Percentiles rank a stretch among this genome's conserved stretches.
Conservation (phyloP, 768 basidiomycete species). For the Macrocybe gigantea region DNA sequence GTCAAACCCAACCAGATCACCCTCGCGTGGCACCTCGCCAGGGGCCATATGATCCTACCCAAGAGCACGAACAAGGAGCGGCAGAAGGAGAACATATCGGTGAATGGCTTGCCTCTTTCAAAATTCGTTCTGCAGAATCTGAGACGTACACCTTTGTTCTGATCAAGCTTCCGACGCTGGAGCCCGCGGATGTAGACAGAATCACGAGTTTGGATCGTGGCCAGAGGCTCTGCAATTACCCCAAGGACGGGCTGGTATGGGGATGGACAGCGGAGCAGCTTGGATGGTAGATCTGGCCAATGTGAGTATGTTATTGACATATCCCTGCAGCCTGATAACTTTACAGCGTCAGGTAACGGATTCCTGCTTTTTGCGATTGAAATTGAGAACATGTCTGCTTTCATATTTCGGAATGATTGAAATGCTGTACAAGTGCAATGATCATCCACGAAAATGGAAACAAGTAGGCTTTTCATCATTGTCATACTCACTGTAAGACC, state of each 20-base stretch:
- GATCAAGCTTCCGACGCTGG: conserved; percentile 28
- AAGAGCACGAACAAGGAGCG: conserved; percentile 40
- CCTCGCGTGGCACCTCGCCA: conserved; percentile 45
- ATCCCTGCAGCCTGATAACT: no score
- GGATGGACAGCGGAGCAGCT: conserved; percentile 33
- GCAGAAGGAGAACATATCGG: conserved; percentile 46
- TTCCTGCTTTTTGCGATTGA: no score
- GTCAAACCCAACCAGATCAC: conserved; percentile 41
- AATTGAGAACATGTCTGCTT: no score
- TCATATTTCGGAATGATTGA: no score
- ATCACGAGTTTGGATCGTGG: conserved; percentile 40
- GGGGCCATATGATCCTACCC: conserved; percentile 38
- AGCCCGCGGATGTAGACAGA: conserved; percentile 35
- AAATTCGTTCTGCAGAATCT: neutral
- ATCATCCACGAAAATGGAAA: no score
- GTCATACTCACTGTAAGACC: no score
- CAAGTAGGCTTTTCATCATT: no score
- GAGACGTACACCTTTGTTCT: neutral
- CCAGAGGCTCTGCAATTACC: conserved; percentile 32
- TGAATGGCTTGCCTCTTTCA: conserved; percentile 16
- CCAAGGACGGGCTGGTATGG: conserved; percentile 27
- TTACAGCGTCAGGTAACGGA: no score
- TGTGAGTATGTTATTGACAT: no score
- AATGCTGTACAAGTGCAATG: no score
- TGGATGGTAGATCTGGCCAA: conserved; percentile 23